These are phyloP conservation scores for Lanmaoa pseudosensibilis DNA, from an alignment of 768 basidiomycete species.

Conservation along the genomic window DNA sequence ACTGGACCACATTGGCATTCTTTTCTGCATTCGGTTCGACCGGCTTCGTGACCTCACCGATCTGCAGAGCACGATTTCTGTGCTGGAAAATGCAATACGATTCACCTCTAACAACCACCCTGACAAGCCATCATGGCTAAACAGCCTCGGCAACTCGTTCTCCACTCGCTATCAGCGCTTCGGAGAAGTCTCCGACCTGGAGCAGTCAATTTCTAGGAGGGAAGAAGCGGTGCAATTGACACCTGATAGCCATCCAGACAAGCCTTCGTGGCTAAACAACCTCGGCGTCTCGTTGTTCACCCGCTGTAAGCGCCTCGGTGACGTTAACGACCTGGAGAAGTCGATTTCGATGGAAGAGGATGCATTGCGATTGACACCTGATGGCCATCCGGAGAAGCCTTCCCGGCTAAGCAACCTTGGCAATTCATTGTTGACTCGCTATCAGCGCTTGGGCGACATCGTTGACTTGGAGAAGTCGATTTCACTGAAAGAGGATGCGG, in stretches of 20 bases:
- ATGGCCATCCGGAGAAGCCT: not conserved
- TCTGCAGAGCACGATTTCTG: not conserved
- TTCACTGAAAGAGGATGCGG: too few relatives aligned
- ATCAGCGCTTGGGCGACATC: too few relatives aligned
- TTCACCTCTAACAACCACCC: not conserved
- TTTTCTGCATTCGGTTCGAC: not conserved
- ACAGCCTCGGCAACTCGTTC: not conserved
- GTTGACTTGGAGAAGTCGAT: too few relatives aligned
- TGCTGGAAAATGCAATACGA: not conserved
- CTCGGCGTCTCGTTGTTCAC: not conserved
- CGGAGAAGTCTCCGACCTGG: not conserved
- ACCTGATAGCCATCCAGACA: not conserved
- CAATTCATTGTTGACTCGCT: too few relatives aligned
- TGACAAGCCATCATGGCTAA: not conserved
- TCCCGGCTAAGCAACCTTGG: not conserved
- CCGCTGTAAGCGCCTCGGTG: not conserved
- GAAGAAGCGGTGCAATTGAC: not conserved
- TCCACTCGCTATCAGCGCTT: not conserved
- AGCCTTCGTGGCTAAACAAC: not conserved
- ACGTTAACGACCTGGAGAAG: not conserved
- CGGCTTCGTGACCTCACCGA: not conserved
- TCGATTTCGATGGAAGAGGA: not conserved
- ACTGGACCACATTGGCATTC: not conserved
- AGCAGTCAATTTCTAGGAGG: not conserved
- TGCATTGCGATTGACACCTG: not conserved